phyloP scores from a whole-genome alignment of 2,329 filamentous ascomycete genomes.

The Hypomyces rosellus region DNA sequence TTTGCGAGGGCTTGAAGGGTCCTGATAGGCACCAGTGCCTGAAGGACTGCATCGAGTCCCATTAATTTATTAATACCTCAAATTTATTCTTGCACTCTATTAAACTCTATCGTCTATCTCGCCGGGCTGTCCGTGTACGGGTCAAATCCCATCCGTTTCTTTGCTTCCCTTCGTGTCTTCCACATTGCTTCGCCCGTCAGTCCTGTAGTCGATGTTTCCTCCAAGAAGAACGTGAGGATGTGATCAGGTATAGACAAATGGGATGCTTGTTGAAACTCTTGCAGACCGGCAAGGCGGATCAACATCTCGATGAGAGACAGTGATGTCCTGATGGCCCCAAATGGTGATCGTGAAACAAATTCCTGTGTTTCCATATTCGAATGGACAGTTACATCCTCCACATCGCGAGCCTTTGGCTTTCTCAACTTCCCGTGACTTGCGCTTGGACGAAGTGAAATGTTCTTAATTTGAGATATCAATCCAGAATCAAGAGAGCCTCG shows the following conservation, averaged over 20 bases:
- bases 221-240: slow-evolving; percentile 80
- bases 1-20: no score
- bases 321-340: slow-evolving; percentile 48
- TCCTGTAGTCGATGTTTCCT: slow-evolving; percentile 50
- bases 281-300: slow-evolving; percentile 75
- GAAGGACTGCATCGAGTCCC: no score
- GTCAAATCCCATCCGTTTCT: slow-evolving; percentile 48
- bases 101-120: not conserved
- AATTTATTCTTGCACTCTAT: no score
- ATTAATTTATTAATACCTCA: no score
- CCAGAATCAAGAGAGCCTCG: slow-evolving; percentile 30
- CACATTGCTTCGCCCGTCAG: slow-evolving; percentile 39
- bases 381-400: not conserved
- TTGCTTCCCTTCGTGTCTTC: slow-evolving; percentile 40
- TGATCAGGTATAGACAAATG: slow-evolving; percentile 89
- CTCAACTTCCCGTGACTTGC: not conserved
- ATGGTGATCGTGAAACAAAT: slow-evolving; percentile 38
- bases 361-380: slow-evolving; percentile 17
- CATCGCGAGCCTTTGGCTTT: not conserved
- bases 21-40: no score
- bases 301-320: slow-evolving; percentile 81
- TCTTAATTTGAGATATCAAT: slow-evolving; percentile 35
- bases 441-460: slow-evolving; percentile 28
- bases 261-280: slow-evolving; percentile 85
- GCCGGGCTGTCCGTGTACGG: slow-evolving; percentile 44